Evolutionary conservation across 768 basidiomycete species (phyloP).

Genomic region (Suillus clintonianus): DNA sequence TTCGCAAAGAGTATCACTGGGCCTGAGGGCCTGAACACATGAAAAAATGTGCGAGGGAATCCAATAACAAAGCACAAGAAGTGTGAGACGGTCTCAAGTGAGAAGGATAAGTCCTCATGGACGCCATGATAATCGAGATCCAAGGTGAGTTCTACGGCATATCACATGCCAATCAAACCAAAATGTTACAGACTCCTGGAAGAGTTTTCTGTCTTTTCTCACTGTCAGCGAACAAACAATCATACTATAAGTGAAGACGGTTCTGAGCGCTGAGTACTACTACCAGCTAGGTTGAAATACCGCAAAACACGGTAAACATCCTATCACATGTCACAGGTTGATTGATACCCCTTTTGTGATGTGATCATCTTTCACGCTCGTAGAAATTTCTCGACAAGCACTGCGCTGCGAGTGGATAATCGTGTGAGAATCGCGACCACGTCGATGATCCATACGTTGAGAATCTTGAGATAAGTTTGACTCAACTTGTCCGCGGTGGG

Average conservation of each 20-base stretch:
- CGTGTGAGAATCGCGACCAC: neutral
- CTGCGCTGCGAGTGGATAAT: neutral
- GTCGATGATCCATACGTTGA: neutral
- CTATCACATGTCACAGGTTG: neutral
- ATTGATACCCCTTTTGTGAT: neutral
- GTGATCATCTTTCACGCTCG: neutral
- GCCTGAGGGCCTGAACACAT: neutral
- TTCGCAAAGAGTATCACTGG: neutral
- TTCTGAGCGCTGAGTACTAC: neutral
- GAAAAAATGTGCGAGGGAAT: neutral
- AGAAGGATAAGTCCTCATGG: neutral
- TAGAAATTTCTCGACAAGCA: neutral
- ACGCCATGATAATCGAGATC: neutral
- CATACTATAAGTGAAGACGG: neutral
- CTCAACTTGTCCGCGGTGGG: neutral
- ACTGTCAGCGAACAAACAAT: neutral
- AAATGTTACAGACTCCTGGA: neutral
- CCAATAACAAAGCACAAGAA: neutral
- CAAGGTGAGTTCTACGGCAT: neutral
- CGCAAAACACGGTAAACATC: neutral
- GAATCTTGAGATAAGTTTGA: neutral
- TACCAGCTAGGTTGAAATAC: neutral
- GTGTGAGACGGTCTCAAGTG: neutral
- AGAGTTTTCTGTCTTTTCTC: neutral
- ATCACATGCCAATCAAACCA: neutral